Percentiles rank a stretch among this genome's conserved stretches.
Evolutionary conservation across 2,329 filamentous ascomycete genomes (phyloP).

Genomic region (Sclerotinia nivalis): DNA sequence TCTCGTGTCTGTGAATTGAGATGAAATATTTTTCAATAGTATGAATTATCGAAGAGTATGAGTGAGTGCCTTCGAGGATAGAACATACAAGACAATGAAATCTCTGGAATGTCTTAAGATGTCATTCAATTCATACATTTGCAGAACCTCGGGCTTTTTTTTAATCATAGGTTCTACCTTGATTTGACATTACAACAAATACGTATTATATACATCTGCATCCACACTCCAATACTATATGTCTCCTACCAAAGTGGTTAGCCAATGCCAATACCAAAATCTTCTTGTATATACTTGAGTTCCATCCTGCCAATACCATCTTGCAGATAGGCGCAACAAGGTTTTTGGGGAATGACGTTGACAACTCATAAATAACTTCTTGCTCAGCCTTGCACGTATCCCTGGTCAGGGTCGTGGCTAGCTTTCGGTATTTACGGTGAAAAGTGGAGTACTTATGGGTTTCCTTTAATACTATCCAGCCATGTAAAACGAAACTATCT

Average conservation of each 20-base stretch:
- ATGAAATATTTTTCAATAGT: not conserved
- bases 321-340: not conserved
- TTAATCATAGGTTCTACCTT: too few species aligned
- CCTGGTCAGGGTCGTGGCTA: not conserved
- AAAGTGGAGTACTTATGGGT: too few species aligned
- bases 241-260: not conserved
- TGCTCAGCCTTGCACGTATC: conserved; percentile 15
- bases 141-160: not conserved
- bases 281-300: not conserved
- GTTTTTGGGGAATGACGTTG: not conserved
- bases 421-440: not conserved
- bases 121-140: not conserved
- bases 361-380: conserved; percentile 4
- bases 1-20: not conserved
- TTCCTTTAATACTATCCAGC: too few species aligned
- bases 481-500: too few species aligned
- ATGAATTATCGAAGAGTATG: not conserved
- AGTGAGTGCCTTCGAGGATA: not conserved
- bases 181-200: too few species aligned
- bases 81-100: conserved; percentile 8
- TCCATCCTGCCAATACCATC: not conserved
- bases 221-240: not conserved
- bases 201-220: not conserved
- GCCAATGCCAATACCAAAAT: not conserved
- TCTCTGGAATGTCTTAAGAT: not conserved